Conservation (phyloP, 495 filamentous ascomycete genomes). For the Darksidea phi region DNA sequence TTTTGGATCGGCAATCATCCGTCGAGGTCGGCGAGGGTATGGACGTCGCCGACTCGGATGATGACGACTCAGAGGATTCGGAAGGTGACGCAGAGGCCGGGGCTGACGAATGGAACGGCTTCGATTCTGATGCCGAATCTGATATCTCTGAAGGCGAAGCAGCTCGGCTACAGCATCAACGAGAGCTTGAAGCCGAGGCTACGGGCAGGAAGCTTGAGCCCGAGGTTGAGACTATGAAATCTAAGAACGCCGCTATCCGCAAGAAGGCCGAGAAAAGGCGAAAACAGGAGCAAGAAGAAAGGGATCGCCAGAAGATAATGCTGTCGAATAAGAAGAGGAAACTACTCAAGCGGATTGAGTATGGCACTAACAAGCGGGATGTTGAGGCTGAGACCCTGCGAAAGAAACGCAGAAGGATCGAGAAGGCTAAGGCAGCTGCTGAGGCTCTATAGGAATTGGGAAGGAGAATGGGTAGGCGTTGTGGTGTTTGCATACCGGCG, state of each 20-base stretch:
- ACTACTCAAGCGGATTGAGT: constrained; percentile 48
- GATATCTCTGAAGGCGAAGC: constrained; percentile 51
- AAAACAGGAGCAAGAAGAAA: constrained; percentile 44
- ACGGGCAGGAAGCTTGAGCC: constrained; percentile 54
- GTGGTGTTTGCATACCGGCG: too few species aligned
- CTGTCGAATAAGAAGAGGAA: constrained; percentile 46
- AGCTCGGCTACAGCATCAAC: constrained; percentile 65
- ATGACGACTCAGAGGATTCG: constrained; percentile 41
- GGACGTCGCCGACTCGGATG: constrained; percentile 58
- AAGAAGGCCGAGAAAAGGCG: constrained; percentile 40
- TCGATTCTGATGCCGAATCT: constrained; percentile 53
- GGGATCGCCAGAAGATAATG: constrained; percentile 49
- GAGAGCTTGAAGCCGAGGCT: constrained; percentile 89
- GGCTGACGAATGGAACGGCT: constrained; percentile 42
- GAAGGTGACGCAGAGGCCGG: constrained; percentile 43
- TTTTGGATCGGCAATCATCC: constrained; percentile 41
- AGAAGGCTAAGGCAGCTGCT: constrained; percentile 55
- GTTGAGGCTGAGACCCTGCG: constrained; percentile 60
- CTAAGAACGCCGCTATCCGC: constrained; percentile 34
- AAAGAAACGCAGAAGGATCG: constrained; percentile 82
- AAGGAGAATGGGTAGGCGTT: background rate
- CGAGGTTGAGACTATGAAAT: constrained; percentile 13
- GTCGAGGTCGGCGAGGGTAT: constrained; percentile 56
- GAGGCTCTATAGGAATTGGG: background rate
- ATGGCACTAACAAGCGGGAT: constrained; percentile 44